phyloP scores from a whole-genome alignment of 1,139 yeast genomes.

The Sugiyamaella grinbergsii region DNA sequence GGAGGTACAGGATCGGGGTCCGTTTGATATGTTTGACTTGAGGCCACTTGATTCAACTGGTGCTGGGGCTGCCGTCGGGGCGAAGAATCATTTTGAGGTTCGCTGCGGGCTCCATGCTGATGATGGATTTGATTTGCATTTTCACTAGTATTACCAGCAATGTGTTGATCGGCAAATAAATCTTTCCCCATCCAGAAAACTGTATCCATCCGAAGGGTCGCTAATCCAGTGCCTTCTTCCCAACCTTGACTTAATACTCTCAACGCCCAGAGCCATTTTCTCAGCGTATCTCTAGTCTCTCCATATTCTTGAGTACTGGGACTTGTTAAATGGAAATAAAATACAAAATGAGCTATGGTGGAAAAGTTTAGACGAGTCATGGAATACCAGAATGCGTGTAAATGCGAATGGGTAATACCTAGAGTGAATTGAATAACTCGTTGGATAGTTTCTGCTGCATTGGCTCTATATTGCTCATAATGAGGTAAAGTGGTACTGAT shows the following conservation, averaged over 20 bases:
- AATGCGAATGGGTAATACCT: constrained; percentile 43
- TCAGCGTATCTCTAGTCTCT: constrained; percentile 36
- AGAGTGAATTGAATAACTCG: constrained; percentile 40
- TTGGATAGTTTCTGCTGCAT: constrained; percentile 40
- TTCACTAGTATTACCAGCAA: constrained; percentile 7
- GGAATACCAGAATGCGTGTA: constrained; percentile 45
- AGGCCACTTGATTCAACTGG: not conserved
- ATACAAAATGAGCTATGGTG: constrained; percentile 42
- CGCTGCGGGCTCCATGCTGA: not conserved
- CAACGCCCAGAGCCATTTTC: constrained; percentile 42
- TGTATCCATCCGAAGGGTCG: constrained; percentile 42
- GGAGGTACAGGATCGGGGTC: constrained; percentile 8
- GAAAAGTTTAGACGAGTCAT: constrained; percentile 41
- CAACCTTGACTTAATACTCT: constrained; percentile 38
- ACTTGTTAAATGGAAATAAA: constrained; percentile 41
- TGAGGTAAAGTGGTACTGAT: constrained; percentile 30
- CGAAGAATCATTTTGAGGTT: too few species aligned
- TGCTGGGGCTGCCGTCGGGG: not conserved
- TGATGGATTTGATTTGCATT: not conserved
- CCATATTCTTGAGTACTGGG: constrained; percentile 38
- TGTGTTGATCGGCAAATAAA: constrained; percentile 24
- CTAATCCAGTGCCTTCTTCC: constrained; percentile 46
- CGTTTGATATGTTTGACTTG: not conserved
- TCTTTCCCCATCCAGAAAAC: constrained; percentile 40
- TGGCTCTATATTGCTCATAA: constrained; percentile 34